Evolutionary conservation across 257 asterid genomes (phyloP), one percentile per base, ranked within the genome.

Genomic region (Marsdenia floribunda): DNA sequence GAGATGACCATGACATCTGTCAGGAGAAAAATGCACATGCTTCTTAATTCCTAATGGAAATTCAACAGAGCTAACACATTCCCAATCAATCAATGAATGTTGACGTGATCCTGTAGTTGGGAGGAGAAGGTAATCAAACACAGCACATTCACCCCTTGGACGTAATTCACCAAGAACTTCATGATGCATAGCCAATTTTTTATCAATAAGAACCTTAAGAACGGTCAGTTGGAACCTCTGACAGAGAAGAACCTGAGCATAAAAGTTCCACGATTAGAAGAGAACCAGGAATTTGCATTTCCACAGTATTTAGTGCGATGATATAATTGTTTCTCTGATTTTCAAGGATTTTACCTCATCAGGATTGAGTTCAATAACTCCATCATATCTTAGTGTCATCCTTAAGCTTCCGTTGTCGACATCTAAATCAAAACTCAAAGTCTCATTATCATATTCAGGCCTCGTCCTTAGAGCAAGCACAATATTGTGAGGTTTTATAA

Each of bases 51-150:
- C 67, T 14, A 70, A 33, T 15, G 71, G 72, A 74, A 75, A 80
- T 4, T 22, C 37, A 67, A 81, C 83, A n/a, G 94, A 79, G 35
- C 3, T 26, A 55, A 93, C 73, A 76, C 81, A 81, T 47, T 77
- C 49, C 97, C 97, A 93, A 35, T 91, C 87, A 24, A 91, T 73
- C 12, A 68, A 65, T 70, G 83, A 38, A 19, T 72, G 55, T 21
- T 33, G 60, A 49, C 35, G 24, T 6, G 79, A 59, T 54, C 77
- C 74, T n/a, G 73, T 40, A 76, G 82, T 73, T 22, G 98, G 98
- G 37, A 93, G 82, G 68, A 91, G 88, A 72, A 91, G 94, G 83
- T 88, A 93, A 75, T 86, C 83, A 59, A 82, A 82, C 26, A 74
- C 53, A 44, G 76, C 33, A 35, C 75, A 67, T 61, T 76, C 86